Percentiles rank a stretch among this genome's conserved stretches.
These are phyloP conservation scores for Aspergillus viridinutans DNA, from an alignment of 2,329 filamentous ascomycete species.

Conservation along the genomic window DNA sequence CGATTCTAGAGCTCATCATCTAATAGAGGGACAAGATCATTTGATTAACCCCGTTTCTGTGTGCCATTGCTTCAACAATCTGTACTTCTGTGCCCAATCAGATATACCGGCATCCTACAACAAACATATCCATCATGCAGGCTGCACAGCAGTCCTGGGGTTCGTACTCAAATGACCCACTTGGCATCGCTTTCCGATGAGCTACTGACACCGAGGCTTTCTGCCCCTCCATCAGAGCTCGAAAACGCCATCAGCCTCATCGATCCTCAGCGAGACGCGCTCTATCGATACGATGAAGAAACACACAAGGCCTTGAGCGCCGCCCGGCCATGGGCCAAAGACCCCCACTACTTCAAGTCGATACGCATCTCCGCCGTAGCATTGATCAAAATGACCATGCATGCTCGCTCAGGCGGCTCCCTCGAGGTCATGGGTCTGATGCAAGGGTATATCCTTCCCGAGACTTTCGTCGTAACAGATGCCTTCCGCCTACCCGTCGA, in stretches of 20 bases:
- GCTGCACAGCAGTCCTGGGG: conserved; percentile 59
- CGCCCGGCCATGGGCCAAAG: conserved; percentile 68
- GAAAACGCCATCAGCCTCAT: conserved; percentile 81
- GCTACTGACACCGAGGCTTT: conserved; percentile 6
- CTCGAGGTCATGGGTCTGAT: conserved; percentile 98
- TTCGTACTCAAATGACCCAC: conserved; percentile 25
- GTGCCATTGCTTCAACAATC: neutral
- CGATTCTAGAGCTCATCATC: neutral
- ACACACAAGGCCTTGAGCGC: conserved; percentile 64
- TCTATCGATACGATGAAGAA: conserved; percentile 74
- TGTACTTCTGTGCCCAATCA: neutral
- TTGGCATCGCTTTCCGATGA: neutral
- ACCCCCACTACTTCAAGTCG: conserved; percentile 85
- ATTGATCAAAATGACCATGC: conserved; percentile 98
- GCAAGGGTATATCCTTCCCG: conserved; percentile 85
- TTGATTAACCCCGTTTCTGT: neutral
- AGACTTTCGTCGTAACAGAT: conserved; percentile 86
- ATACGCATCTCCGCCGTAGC: conserved; percentile 92
- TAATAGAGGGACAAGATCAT: neutral
- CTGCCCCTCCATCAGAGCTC: conserved; percentile 59
- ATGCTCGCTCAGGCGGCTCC: conserved; percentile 87
- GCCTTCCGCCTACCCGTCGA: conserved; percentile 92
- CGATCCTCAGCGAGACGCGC: conserved; percentile 81
- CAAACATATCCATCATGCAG: conserved; percentile 43
- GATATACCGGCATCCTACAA: neutral